A percentile compares a stretch with the other conserved stretches of the same genome.
These are phyloP conservation scores for Pholiota adiposa DNA, from an alignment of 1,284 basidiomycete species.

Conservation along the genomic window DNA sequence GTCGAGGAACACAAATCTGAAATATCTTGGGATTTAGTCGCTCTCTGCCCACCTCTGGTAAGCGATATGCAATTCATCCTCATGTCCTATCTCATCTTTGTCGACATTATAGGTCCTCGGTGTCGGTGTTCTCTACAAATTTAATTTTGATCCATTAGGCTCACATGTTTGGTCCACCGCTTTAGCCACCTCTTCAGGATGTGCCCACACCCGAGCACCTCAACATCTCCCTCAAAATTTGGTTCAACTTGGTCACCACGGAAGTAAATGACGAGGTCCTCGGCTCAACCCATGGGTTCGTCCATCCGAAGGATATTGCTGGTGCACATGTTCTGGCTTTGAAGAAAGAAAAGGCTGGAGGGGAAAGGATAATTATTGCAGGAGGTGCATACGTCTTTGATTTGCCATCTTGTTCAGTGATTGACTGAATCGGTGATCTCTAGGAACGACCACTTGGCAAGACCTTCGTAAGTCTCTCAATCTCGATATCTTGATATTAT, in stretches of 20 bases:
- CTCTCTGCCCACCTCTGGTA: slow-evolving; percentile 47
- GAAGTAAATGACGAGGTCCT: slow-evolving; percentile 22
- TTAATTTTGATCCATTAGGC: background rate
- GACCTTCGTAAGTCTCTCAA: slow-evolving; percentile 11
- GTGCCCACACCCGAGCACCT: slow-evolving; percentile 12
- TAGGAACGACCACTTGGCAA: slow-evolving; percentile 15
- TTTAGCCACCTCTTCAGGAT: slow-evolving; percentile 11
- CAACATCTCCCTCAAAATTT: slow-evolving; percentile 29
- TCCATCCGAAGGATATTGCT: slow-evolving; percentile 36
- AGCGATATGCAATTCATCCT: background rate
- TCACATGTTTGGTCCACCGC: slow-evolving; percentile 21
- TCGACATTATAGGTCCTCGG: background rate
- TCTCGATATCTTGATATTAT: background rate
- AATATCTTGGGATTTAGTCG: slow-evolving; percentile 45
- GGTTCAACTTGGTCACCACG: slow-evolving; percentile 27
- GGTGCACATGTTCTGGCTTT: slow-evolving; percentile 25
- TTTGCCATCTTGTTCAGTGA: background rate
- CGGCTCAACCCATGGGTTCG: slow-evolving; percentile 25
- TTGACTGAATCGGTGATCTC: background rate
- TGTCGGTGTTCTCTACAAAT: background rate
- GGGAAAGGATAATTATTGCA: slow-evolving; percentile 35
- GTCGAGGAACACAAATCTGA: slow-evolving; percentile 39
- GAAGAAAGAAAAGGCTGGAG: slow-evolving; percentile 29
- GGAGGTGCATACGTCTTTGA: slow-evolving; percentile 17
- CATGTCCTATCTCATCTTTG: no score